Evolutionary conservation across 805 yeast species (phyloP), one percentile per base, ranked within the genome.

Genomic region (Groenewaldozyma tartarivorans): DNA sequence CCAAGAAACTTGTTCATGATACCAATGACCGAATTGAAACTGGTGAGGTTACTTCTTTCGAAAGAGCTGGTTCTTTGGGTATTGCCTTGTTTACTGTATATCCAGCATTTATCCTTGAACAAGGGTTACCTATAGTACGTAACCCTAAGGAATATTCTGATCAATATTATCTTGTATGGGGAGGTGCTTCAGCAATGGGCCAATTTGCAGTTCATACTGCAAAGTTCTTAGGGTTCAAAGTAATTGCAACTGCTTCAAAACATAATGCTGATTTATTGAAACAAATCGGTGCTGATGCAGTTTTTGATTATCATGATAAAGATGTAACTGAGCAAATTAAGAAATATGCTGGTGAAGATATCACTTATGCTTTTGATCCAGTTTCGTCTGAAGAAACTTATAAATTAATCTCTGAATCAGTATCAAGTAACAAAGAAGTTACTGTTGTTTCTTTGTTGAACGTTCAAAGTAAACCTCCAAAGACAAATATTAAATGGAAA

Each of bases 131-230:
- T 17, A 11, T 31, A 6, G 18, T 7, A 7, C 31, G 31, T 16
- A 35, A 37, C n/a, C n/a, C n/a, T 2, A 13, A 41, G 13, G 50
- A 55, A 32, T 11, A 22, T 22, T 22, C 32, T 24, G 35, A 27
- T 19, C 15, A 33, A 15, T 47, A 38, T 42, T 48, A 47, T 19
- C 48, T 57, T 3, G 43, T 57, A 7, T 57, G 54, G 44, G 61
- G 62, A 2, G 87, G 81, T 48, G 74, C 83, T 18, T 68, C 82
- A 20, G 69, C 80, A 21, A 67, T 79, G 11, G 86, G 86, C 20
- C 64, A 62, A 37, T 36, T 62, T 19, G 74, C 77, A 7, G 68
- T 77, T 41, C 88, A 81, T 63, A 48, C 77, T 34, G 80, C 79
- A 18, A 74, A 74, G 51, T 53, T 63, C 29, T 44, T 71, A 20